These are phyloP conservation scores for Chytridiales sp. DNA, from an alignment of 371 early-diverging fungal genomes.

Conservation along the genomic window DNA sequence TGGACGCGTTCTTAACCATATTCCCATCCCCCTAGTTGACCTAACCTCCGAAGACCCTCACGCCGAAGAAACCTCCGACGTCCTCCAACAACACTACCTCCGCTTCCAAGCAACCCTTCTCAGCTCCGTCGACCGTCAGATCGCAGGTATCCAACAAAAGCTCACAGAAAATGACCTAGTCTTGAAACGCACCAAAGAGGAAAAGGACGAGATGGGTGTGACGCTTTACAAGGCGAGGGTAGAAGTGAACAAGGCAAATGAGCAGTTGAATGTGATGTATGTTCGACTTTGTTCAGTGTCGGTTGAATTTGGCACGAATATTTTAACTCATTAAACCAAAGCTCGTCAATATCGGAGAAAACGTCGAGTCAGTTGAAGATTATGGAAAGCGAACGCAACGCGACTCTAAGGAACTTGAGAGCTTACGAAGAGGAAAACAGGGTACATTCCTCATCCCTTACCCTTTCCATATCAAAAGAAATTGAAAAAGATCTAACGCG, in stretches of 20 bases:
- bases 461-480: neutral
- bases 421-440: slow-evolving; percentile 5
- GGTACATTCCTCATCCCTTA: neutral
- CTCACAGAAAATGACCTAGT: slow-evolving; percentile 36
- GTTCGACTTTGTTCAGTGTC: slow-evolving; percentile 11
- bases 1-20: no score
- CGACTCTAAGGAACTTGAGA: slow-evolving; percentile 3
- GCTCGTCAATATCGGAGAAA: slow-evolving; percentile 10
- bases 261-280: slow-evolving; percentile 29
- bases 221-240: slow-evolving; percentile 38
- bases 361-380: slow-evolving; percentile 11
- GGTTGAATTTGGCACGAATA: neutral
- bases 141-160: slow-evolving; percentile 33
- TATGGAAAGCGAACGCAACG: neutral
- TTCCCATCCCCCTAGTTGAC: no score
- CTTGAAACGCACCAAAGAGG: slow-evolving; percentile 32
- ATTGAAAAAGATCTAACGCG: neutral
- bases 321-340: slow-evolving; percentile 15
- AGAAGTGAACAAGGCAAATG: slow-evolving; percentile 39
- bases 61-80: slow-evolving; percentile 10
- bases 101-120: slow-evolving; percentile 42
- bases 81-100: slow-evolving; percentile 39
- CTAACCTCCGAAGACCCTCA: neutral
- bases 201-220: slow-evolving; percentile 37
- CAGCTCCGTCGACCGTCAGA: slow-evolving; percentile 38